Conservation (phyloP, 116 monocot genomes). For the Posidonia oceanica region DNA sequence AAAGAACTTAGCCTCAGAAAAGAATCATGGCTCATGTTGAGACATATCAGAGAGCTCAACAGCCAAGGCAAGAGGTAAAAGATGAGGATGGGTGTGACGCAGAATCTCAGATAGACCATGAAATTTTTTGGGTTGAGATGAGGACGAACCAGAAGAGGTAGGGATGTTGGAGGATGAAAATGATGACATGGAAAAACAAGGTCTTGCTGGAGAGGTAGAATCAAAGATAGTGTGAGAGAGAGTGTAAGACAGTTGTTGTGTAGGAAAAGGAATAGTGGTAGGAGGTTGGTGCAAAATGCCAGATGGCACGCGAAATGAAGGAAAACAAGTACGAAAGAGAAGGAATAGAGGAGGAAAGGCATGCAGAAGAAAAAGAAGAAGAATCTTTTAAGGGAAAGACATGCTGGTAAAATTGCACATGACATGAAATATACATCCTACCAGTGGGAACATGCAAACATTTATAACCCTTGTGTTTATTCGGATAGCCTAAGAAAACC, state of each 20-base stretch:
- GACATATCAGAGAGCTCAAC: not conserved
- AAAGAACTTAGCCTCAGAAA: not conserved
- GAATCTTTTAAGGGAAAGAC: not conserved
- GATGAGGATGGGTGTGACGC: too few relatives aligned
- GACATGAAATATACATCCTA: not conserved
- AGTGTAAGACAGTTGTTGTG: too few relatives aligned
- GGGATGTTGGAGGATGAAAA: not conserved
- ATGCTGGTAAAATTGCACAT: not conserved
- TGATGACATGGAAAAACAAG: not conserved
- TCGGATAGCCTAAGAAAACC: not conserved
- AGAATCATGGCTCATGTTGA: not conserved
- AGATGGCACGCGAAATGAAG: not conserved
- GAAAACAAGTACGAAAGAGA: not conserved
- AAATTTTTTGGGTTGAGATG: not conserved
- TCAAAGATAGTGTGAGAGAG: not conserved
- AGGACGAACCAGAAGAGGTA: not conserved
- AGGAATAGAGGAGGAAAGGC: too few relatives aligned
- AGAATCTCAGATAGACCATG: not conserved
- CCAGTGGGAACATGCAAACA: not conserved
- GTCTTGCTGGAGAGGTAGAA: not conserved
- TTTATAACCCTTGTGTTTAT: too few relatives aligned
- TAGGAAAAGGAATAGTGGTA: not conserved
- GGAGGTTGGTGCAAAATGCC: too few relatives aligned
- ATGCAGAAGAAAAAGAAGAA: too few relatives aligned
- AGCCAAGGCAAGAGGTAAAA: not conserved